phyloP scores from a whole-genome alignment of 495 filamentous ascomycete genomes.

The Sordaria brevicollis region DNA sequence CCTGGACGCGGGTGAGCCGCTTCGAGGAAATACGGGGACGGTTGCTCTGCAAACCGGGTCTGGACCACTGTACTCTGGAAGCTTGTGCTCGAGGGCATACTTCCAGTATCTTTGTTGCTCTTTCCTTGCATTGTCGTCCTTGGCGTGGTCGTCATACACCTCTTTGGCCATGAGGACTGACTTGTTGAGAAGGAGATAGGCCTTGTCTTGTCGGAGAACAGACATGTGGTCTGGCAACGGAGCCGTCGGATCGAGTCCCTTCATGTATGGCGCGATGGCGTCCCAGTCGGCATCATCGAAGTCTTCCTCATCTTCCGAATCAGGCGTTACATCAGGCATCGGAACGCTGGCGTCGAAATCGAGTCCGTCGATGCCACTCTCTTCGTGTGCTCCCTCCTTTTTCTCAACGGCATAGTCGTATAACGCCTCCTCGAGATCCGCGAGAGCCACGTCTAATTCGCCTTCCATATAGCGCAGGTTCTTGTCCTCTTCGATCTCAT shows the following conservation, averaged over 20 bases:
- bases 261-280: not conserved
- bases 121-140: not conserved
- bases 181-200: not conserved
- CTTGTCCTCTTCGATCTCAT: conserved; percentile 1
- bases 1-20: not conserved
- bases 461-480: not conserved
- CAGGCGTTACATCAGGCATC: not conserved
- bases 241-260: not conserved
- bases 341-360: not conserved
- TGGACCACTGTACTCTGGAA: not conserved
- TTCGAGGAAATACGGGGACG: not conserved
- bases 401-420: not conserved
- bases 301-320: not conserved
- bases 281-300: not conserved
- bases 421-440: not conserved
- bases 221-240: not conserved
- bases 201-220: not conserved
- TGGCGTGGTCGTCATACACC: not conserved
- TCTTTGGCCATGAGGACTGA: not conserved
- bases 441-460: not conserved
- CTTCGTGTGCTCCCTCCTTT: not conserved
- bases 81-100: not conserved
- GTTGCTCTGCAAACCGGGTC: not conserved
- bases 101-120: not conserved
- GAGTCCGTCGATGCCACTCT: not conserved